phyloP scores from a whole-genome alignment of 768 basidiomycete species.

The Xerocomellus amylosporus region DNA sequence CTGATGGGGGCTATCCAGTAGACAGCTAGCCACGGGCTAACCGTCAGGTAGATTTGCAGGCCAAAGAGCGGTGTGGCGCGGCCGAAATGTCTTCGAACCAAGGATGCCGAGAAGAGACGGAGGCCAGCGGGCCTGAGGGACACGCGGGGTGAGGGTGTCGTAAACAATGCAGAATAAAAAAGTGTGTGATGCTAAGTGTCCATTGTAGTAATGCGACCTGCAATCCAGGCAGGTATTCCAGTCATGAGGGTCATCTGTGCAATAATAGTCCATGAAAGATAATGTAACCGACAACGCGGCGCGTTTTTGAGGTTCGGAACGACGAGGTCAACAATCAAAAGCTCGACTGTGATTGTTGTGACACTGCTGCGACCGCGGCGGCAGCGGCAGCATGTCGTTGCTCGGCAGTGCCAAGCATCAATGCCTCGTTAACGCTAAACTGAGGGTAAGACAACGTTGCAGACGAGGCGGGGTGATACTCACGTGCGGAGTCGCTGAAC shows the following conservation, averaged over 20 bases:
- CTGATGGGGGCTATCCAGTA: constrained; percentile 11
- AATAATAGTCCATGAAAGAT: constrained; percentile 39
- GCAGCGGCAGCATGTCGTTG: constrained; percentile 61
- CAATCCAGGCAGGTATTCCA: constrained; percentile 55
- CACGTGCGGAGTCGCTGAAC: constrained; percentile 71
- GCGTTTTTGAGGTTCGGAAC: constrained; percentile 24
- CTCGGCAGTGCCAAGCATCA: constrained; percentile 83
- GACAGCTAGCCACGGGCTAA: constrained; percentile 42
- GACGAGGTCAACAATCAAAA: constrained; percentile 43
- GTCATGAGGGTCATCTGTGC: constrained; percentile 38
- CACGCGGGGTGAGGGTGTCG: constrained; percentile 28
- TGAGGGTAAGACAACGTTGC: neutral
- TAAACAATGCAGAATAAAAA: constrained; percentile 44
- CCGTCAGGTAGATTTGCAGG: constrained; percentile 26
- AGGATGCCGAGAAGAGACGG: constrained; percentile 10
- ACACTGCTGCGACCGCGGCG: constrained; percentile 54
- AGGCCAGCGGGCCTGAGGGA: constrained; percentile 25
- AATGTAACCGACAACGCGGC: constrained; percentile 33
- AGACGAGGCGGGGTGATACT: constrained; percentile 13
- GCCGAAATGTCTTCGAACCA: constrained; percentile 43
- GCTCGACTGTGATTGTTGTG: constrained; percentile 36
- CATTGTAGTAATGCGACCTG: constrained; percentile 55
- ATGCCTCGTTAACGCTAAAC: constrained; percentile 74
- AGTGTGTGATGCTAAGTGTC: constrained; percentile 39
- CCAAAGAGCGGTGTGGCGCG: constrained; percentile 49